Base-by-base conservation (phyloP, 1,139 yeast genomes). In the Meyerozyma sp. region DNA sequence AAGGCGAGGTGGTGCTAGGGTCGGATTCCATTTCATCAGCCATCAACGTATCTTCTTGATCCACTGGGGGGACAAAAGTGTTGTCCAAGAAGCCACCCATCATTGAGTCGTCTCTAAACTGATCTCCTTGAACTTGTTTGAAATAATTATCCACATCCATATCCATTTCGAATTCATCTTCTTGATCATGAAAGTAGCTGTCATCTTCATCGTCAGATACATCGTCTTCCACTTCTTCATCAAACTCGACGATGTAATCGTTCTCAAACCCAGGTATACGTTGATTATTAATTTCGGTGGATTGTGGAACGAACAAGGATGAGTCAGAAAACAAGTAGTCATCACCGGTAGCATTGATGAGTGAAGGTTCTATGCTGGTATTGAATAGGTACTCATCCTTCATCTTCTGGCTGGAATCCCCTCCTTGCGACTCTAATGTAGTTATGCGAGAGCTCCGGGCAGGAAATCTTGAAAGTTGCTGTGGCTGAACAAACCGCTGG, bases 191-290 rank as follows among this genome's bases (percentile, higher is more conserved):
- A 50, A 63, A 68, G 52, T 68, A 68, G 44, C 67, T 65, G 47
- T 63, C 68, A 42, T 65, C 70, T 40, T 67, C 72, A 42, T 70
- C 65, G 34, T 82, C 65, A 49, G 84, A 75, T 41, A 61, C 58
- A 49, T 79, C 81, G 58, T 82, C 75, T 44, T 83, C 73, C 18
- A 65, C 61, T 14, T 58, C 62, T 46, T 69, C 74, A 16, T 63
- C 66, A 41, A 62, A 58, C 39, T 61, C 69, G 39, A 60, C 51
- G 39, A 66, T 55, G 49, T 66, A 67, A 51, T 68, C 72, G 46
- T 61, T 61, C 49, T 66, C 71, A 46, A 54, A 66, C 5, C 71
- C 71, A 10, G 70, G 69, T 25, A 66, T 62, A 7, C 47, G 55
- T n/a, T 18, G 23, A 37, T 44, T 44, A 36, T 30, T 36, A 27